Base-by-base conservation (phyloP, 805 yeast species). In the Teunomyces barrocoloradensis region DNA sequence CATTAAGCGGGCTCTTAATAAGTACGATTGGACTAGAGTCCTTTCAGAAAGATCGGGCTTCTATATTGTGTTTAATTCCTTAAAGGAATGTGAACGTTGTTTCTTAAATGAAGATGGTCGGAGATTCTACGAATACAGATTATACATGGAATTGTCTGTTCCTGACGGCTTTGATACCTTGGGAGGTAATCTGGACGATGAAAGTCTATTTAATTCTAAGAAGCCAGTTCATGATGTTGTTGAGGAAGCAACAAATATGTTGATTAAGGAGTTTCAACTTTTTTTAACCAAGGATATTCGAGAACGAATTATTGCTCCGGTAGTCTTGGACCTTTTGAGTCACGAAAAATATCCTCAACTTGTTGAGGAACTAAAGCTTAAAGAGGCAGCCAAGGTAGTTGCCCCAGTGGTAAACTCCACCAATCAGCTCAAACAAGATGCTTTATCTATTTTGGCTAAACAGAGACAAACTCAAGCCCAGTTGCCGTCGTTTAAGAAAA, bases 241-340 rank as follows among this genome's bases (percentile, higher is more conserved):
- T 2, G 79, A 78, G 15, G 87, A 83, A 41, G 85, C 96, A 0
- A 73, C 79, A 0, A 67, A 75, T 18, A 66, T 76, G 44, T 68
- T 90, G 42, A 60, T 83, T 21, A 80, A 78, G 46, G 96, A 89
- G 53, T 73, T 89, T 43, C 80, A 80, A 49, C 68, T 71, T 9
- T 81, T 83, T 41, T 62, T 89, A 39, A 68, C 81, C 17, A 84
- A 85, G 50, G 96, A 89, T 65, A 78, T 89, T 20, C 74, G 87
- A 53, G 92, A 83, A 57, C 78, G 89, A 50, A 66, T 87, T 3
- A 77, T 88, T 20, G 90, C 87, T 0, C 89, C 94, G 0, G 73
- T 76, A 1, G 78, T 89, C 13, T 71, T 86, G 45, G 83, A 83
- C 27, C 65, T 77, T 15, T 70, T 89, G 53, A 77, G 79, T 47